Percentiles rank a stretch among this genome's conserved stretches.
Conservation (phyloP, 352 stramenopile genomes). For the Pilasporangium apinafurcum region DNA sequence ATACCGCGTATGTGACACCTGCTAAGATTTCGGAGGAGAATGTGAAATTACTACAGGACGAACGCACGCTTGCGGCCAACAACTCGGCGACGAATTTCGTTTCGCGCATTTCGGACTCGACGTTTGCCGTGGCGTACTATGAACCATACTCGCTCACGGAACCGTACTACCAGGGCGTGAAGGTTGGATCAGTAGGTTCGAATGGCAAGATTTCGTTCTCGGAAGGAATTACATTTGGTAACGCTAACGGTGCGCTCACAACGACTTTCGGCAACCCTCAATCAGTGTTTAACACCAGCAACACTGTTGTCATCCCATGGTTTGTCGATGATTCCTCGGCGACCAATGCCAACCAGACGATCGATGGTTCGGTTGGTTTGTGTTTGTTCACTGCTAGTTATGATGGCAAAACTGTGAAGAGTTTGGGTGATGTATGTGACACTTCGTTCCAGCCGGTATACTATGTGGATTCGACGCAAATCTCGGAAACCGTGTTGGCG, state of each 20-base stretch:
- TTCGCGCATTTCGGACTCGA: slow-evolving; percentile 49
- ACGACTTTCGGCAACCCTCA: slow-evolving; percentile 57
- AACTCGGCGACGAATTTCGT: slow-evolving; percentile 66
- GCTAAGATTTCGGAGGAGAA: slow-evolving; percentile 35
- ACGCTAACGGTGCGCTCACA: slow-evolving; percentile 22
- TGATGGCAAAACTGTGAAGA: slow-evolving; percentile 15
- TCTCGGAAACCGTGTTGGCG: slow-evolving; percentile 52
- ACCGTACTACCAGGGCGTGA: slow-evolving; percentile 48
- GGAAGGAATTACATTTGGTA: slow-evolving; percentile 48
- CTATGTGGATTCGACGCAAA: slow-evolving; percentile 61
- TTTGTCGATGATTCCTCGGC: slow-evolving; percentile 40
- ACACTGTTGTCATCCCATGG: slow-evolving; percentile 62
- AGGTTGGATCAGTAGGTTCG: slow-evolving; percentile 38
- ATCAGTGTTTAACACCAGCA: slow-evolving; percentile 51
- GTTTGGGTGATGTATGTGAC: slow-evolving; percentile 37
- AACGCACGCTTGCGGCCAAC: slow-evolving; percentile 41
- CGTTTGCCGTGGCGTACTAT: slow-evolving; percentile 62
- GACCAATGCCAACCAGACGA: slow-evolving; percentile 41
- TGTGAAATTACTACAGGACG: slow-evolving; percentile 31
- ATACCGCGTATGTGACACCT: slow-evolving; percentile 36
- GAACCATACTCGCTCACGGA: slow-evolving; percentile 42
- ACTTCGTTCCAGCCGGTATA: slow-evolving; percentile 51
- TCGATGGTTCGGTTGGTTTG: slow-evolving; percentile 34
- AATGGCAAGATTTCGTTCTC: slow-evolving; percentile 55
- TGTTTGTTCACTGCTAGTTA: slow-evolving; percentile 44